Percentiles rank a stretch among this genome's conserved stretches.
Evolutionary conservation across 257 asterid species (phyloP).

Genomic region (Solanum bulbocastanum): DNA sequence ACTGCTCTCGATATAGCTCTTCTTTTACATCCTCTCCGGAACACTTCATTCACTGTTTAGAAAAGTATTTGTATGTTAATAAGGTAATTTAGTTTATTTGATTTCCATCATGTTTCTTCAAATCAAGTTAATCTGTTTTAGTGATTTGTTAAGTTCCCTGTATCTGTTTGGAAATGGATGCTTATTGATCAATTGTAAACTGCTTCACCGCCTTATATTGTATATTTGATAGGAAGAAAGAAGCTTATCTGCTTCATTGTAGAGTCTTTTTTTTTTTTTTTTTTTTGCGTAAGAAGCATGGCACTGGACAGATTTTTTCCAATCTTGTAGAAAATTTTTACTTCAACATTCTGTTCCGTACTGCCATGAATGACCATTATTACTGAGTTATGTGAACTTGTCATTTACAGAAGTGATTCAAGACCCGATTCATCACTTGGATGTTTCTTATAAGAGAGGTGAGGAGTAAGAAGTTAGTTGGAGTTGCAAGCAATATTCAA

Average conservation of each 20-base stretch:
- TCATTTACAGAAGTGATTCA: background rate
- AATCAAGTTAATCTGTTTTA: background rate
- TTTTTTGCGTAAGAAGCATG: background rate
- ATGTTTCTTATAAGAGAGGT: background rate
- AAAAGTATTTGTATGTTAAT: constrained; percentile 48
- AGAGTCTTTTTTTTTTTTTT: background rate
- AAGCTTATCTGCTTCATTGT: background rate
- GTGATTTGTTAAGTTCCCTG: background rate
- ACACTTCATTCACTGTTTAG: constrained; percentile 45
- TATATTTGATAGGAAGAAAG: background rate
- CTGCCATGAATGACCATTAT: background rate
- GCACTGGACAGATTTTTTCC: background rate
- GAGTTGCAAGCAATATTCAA: background rate
- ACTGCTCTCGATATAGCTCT: constrained; percentile 58
- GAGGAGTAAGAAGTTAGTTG: background rate
- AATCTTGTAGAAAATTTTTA: background rate
- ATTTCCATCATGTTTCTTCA: background rate
- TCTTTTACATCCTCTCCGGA: constrained; percentile 54
- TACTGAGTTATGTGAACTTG: background rate
- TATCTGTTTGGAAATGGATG: background rate
- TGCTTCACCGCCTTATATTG: background rate
- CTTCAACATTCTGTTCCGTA: background rate
- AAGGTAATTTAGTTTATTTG: constrained; percentile 33
- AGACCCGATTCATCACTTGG: background rate
- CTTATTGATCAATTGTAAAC: background rate